phyloP scores from a whole-genome alignment of 75 land plant species.

The Larix kaempferi region DNA sequence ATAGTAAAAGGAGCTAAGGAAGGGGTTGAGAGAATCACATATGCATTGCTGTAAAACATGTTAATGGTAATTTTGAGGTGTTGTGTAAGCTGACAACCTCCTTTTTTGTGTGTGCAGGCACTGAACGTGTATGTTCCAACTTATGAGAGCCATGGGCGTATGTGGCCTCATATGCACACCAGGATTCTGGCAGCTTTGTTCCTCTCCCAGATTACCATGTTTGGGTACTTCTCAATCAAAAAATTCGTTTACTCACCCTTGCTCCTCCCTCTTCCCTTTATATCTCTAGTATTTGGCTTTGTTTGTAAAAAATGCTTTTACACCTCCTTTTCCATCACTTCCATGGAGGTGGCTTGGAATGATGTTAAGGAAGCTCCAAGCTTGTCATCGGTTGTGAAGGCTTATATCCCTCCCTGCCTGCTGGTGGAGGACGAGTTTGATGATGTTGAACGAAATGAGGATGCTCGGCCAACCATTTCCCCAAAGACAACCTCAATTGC shows the following conservation, averaged over 20 bases:
- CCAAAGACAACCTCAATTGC: too few relatives aligned
- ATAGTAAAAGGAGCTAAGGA: neutral
- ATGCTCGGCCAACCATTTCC: conserved; percentile 20
- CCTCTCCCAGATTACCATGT: conserved; percentile 78
- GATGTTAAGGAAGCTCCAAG: conserved; percentile 52
- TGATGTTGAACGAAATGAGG: conserved; percentile 54
- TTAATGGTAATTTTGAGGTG: neutral
- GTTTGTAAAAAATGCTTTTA: conserved; percentile 36
- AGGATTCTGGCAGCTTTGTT: conserved; percentile 66
- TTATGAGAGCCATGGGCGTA: conserved; percentile 81
- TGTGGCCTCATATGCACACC: conserved; percentile 91
- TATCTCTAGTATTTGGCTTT: conserved; percentile 48
- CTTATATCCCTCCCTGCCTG: conserved; percentile 68
- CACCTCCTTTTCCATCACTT: conserved; percentile 35
- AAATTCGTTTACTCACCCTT: conserved; percentile 47
- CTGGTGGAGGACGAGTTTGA: conserved; percentile 33
- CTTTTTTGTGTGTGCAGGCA: too few relatives aligned
- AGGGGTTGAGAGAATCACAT: neutral
- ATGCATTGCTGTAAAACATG: neutral
- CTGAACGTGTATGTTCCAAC: conserved; percentile 79
- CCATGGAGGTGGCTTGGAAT: conserved; percentile 61
- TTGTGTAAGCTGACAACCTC: too few relatives aligned
- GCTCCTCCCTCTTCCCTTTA: conserved; percentile 52
- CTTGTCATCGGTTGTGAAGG: conserved; percentile 38
- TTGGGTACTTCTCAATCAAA: conserved; percentile 75